These are phyloP conservation scores for Juglanconis oblonga DNA, from an alignment of 2,329 filamentous ascomycete genomes.

Conservation along the genomic window DNA sequence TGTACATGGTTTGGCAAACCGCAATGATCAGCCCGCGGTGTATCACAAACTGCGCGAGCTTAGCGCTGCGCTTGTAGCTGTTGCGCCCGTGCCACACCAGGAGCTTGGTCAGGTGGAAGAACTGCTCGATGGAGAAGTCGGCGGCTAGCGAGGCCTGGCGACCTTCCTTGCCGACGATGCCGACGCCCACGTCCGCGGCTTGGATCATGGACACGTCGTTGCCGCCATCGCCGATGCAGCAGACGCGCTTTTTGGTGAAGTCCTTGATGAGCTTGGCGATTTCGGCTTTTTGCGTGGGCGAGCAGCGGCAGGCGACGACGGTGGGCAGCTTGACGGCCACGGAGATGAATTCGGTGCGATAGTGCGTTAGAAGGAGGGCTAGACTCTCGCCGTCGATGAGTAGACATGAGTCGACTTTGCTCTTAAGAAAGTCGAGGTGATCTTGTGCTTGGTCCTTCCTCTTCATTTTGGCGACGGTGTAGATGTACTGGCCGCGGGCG, in stretches of 20 bases:
- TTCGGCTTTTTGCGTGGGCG: conserved; percentile 94
- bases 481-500: conserved; percentile 89
- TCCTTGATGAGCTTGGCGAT: conserved; percentile 86
- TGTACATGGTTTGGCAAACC: conserved; percentile 97
- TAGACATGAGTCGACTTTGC: conserved; percentile 82
- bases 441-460: conserved; percentile 83
- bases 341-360: conserved; percentile 81
- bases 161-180: conserved; percentile 97
- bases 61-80: conserved; percentile 92
- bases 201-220: conserved; percentile 99
- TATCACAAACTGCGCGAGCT: conserved; percentile 96
- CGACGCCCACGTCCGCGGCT: conserved; percentile 94
- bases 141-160: conserved; percentile 91
- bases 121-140: conserved; percentile 95
- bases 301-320: conserved; percentile 94
- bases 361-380: conserved; percentile 76
- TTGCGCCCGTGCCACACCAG: conserved; percentile 99
- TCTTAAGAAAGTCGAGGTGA: conserved; percentile 81
- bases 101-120: conserved; percentile 90
- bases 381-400: conserved; percentile 94
- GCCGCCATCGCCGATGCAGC: conserved; percentile 95
- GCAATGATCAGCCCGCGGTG: conserved; percentile 93
- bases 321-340: conserved; percentile 84
- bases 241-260: conserved; percentile 90
- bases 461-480: conserved; percentile 84